Evolutionary conservation across 78 protist genomes (phyloP), one percentile per base, ranked within the genome.

Genomic region (Polysphondylium violaceum): DNA sequence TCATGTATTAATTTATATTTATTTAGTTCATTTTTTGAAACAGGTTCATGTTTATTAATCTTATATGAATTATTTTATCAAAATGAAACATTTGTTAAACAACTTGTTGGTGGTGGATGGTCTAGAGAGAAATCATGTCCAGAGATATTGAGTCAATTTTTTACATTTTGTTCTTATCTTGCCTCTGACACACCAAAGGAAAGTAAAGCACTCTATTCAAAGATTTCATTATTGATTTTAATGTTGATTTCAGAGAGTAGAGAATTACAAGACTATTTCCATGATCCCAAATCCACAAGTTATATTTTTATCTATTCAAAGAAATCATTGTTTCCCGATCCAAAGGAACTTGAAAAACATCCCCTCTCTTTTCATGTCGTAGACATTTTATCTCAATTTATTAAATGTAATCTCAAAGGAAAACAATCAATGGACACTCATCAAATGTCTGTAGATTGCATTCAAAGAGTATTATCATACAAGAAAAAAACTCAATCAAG

Each of bases 361-460:
- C 78, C 90, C 40, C 8, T 83, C 14, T 53, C 90, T 40, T 41
- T 25, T 56, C 43, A 60, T 71, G 25, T 73, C 16, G 47, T 83
- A 21, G 78, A 83, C 27, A 56, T 83, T 11, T 3, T 83, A 40
- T 68, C 74, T 25, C 90, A 83, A 58, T 68, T 83, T 58, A 83
- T 83, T 19, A 83, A 83, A 58, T 83, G 90, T 59, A 83, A 83
- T 83, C 72, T 83, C 12, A 83, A 83, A 58, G 90, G 79, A 23
- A 83, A 83, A 58, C 17, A 67, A 2, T 59, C 76, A n/a, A 55
- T 43, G 53, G 90, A 83, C 16, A 43, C 69, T 43, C 78, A 83
- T 58, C 90, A 83, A 35, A 43, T 36, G 25, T n/a, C 55, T 29
- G 35, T 69, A 1, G 75, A 56, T 43, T 51, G 71, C 33, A 43